Evolutionary conservation across 805 yeast genomes (phyloP).

Genomic region (Jamesozyma lodderae): DNA sequence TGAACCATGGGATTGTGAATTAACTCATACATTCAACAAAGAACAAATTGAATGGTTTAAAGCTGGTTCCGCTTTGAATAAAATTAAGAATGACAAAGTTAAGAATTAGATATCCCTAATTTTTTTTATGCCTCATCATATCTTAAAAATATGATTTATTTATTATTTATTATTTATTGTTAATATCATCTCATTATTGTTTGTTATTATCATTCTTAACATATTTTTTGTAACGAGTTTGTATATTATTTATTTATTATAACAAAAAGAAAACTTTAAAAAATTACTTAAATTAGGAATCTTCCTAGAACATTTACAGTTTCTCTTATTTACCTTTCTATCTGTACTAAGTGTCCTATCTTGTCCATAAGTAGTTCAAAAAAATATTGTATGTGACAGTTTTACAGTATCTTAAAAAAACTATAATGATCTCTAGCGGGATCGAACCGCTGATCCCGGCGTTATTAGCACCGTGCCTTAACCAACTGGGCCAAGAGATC

Average conservation of each 20-base stretch:
- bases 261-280: no score
- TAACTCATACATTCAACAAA: slow-evolving; percentile 90
- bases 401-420: background rate
- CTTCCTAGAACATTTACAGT: no score
- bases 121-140: background rate
- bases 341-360: background rate
- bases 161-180: no score
- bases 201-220: no score
- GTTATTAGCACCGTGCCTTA: slow-evolving; percentile 4
- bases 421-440: slow-evolving; percentile 1
- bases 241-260: no score
- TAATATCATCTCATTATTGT: no score
- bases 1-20: slow-evolving; percentile 75
- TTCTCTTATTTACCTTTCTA: background rate
- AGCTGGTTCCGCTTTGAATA: slow-evolving; percentile 97
- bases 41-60: slow-evolving; percentile 99
- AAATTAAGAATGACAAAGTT: slow-evolving; percentile 28
- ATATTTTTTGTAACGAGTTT: no score
- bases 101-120: background rate
- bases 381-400: background rate
- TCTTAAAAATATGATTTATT: background rate
- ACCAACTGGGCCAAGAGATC: slow-evolving; percentile 4
- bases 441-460: slow-evolving; percentile 4
- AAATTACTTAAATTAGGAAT: no score
- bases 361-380: background rate